Evolutionary conservation across 169 alveolate species (phyloP).

Genomic region (Ichthyophthirius multifiliis): DNA sequence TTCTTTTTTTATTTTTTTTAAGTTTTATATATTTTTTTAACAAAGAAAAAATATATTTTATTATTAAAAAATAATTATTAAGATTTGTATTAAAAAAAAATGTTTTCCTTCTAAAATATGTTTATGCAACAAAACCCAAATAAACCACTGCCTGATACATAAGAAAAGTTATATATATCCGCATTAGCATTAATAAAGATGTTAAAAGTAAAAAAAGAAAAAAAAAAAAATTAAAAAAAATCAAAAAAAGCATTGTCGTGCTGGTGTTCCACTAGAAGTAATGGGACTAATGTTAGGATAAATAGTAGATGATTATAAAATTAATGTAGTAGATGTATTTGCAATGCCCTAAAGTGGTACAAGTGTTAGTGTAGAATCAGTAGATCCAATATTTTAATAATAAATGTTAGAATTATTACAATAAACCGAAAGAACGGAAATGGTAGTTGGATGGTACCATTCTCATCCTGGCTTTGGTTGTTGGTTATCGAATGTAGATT

Average conservation of each 20-base stretch:
- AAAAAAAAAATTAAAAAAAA: not conserved
- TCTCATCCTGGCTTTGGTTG: slow-evolving; percentile 91
- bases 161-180: not conserved
- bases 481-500: not conserved
- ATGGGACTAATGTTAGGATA: slow-evolving; percentile 99
- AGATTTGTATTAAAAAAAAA: too few species aligned
- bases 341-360: slow-evolving; percentile 99
- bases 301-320: slow-evolving; percentile 98
- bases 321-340: slow-evolving; percentile 98
- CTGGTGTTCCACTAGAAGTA: slow-evolving; percentile 99
- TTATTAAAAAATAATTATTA: too few species aligned
- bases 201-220: not conserved
- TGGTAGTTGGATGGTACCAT: slow-evolving; percentile 99
- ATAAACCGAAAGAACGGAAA: slow-evolving; percentile 96
- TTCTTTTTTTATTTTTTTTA: too few species aligned
- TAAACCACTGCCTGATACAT: not conserved
- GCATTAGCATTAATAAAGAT: slow-evolving; percentile 2
- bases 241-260: slow-evolving; percentile 57
- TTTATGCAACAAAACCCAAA: too few species aligned
- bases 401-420: slow-evolving; percentile 98
- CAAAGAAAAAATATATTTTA: too few species aligned
- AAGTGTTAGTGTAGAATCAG: slow-evolving; percentile 96
- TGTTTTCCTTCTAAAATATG: too few species aligned
- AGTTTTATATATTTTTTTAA: too few species aligned
- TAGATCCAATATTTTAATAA: slow-evolving; percentile 99